Base-by-base conservation (phyloP, 768 basidiomycete genomes). In the Macrolepiota fuliginosa region DNA sequence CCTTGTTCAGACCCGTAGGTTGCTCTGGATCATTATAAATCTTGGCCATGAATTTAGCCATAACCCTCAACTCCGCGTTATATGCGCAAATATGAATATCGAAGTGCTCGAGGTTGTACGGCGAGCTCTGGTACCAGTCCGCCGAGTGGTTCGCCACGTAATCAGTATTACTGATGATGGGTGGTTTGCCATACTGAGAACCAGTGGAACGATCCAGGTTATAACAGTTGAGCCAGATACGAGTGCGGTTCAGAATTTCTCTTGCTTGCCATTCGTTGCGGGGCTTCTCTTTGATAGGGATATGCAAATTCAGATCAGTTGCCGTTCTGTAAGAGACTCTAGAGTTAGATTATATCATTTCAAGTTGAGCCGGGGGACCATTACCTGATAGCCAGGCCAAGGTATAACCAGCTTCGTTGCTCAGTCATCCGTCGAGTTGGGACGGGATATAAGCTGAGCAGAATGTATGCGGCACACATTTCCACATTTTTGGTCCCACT, bases 151-250 rank as follows among this genome's bases (percentile, higher is more conserved):
- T 81, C 15, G 89, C 88, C 62, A 88, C 88, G 71, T 91, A 94
- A 73, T 92, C 91, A 6, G 81, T 79, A 65, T 89, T 85, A 63
- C 80, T 80, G 70, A 97, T 88, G 49, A 91, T 92, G 17, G 91
- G 87, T 0, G 86, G 83, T 74, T 94, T 94, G 58, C 95, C 95
- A 73, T 96, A 94, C 72, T 95, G 90, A 17, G 87, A 89, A 3
- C 91, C 88, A 7, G 91, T 89, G 4, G 93, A 95, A 24, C 93
- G 88, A 72, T 98, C 95, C 45, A 96, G 77, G 73, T 95, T 93
- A 76, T 90, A 92, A 73, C 92, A 95, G 70, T 89, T 91, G 61
- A 96, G 75, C 94, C 94, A 98, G 5, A 91, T 83, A 22, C 94
- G 85, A 56, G 93, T 92, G 45, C 95, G 88, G 70, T 95, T 96